These are phyloP conservation scores for Schizopora paradoxa DNA, from an alignment of 1,284 basidiomycete genomes.

Conservation along the genomic window DNA sequence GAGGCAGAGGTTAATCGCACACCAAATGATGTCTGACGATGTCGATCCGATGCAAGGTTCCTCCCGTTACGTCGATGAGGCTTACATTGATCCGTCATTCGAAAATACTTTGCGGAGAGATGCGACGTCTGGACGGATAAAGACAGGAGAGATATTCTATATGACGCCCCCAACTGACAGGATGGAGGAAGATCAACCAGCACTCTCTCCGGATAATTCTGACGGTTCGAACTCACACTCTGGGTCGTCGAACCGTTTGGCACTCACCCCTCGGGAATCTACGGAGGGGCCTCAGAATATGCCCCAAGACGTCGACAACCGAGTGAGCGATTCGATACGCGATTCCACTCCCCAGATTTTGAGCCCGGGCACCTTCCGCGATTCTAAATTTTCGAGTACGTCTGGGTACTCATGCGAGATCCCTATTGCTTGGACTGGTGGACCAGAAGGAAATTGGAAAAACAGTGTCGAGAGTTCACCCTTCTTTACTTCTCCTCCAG, in stretches of 20 bases:
- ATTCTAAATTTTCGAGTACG: slow-evolving; percentile 47
- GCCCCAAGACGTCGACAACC: slow-evolving; percentile 7
- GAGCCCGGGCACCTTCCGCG: slow-evolving; percentile 31
- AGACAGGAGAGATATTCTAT: slow-evolving; percentile 16
- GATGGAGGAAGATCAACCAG: neutral
- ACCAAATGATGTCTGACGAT: neutral
- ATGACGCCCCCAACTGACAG: slow-evolving; percentile 7
- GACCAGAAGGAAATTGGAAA: slow-evolving; percentile 26
- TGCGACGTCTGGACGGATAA: neutral
- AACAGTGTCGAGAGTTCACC: too few relatives aligned
- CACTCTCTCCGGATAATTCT: neutral
- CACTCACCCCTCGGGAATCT: slow-evolving; percentile 6
- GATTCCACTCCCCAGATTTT: slow-evolving; percentile 39
- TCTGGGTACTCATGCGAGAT: slow-evolving; percentile 40
- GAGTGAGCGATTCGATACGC: slow-evolving; percentile 20
- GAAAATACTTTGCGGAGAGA: neutral
- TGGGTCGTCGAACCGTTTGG: slow-evolving; percentile 8
- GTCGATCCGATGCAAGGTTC: neutral
- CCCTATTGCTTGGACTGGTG: slow-evolving; percentile 50
- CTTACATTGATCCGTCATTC: neutral
- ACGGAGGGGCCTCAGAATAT: slow-evolving; percentile 9
- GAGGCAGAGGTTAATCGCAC: slow-evolving; percentile 15
- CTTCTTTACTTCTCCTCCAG: too few relatives aligned
- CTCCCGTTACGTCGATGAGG: neutral
- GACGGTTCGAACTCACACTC: slow-evolving; percentile 9